These are phyloP conservation scores for Ophiobolus disseminans DNA, from an alignment of 2,329 filamentous ascomycete genomes.

Conservation along the genomic window DNA sequence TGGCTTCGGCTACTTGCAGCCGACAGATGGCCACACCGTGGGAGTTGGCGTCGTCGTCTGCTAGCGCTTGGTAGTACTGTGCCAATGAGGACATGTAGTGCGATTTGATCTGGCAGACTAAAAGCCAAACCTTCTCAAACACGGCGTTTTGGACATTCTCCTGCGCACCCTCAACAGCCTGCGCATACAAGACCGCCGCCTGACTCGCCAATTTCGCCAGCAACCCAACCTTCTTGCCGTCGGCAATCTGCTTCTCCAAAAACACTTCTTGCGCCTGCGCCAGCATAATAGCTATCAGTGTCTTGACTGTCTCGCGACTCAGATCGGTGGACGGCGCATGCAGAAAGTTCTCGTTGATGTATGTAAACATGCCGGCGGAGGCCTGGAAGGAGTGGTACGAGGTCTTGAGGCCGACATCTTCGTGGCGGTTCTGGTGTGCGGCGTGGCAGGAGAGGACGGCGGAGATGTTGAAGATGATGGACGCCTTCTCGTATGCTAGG, in stretches of 20 bases:
- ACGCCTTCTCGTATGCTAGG: slow-evolving; percentile 96
- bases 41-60: slow-evolving; percentile 86
- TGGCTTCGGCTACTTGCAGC: slow-evolving; percentile 78
- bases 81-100: slow-evolving; percentile 84
- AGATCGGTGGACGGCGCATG: slow-evolving; percentile 97
- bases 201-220: slow-evolving; percentile 93
- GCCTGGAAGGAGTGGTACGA: slow-evolving; percentile 99
- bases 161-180: slow-evolving; percentile 87
- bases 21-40: slow-evolving; percentile 86
- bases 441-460: slow-evolving; percentile 96
- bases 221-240: slow-evolving; percentile 90
- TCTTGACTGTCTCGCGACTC: slow-evolving; percentile 94
- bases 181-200: slow-evolving; percentile 83
- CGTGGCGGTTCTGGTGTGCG: slow-evolving; percentile 86
- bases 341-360: slow-evolving; percentile 99
- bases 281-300: slow-evolving; percentile 88
- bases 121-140: slow-evolving; percentile 93
- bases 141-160: slow-evolving; percentile 90
- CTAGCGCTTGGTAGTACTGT: slow-evolving; percentile 91
- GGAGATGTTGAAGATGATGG: slow-evolving; percentile 99
- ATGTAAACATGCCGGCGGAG: slow-evolving; percentile 98
- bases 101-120: slow-evolving; percentile 81
- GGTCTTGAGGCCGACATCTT: slow-evolving; percentile 92
- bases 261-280: slow-evolving; percentile 98
- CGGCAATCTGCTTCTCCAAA: slow-evolving; percentile 90